Conservation (phyloP, 305 asterid genomes). For the Solanum aculeatissimum region DNA sequence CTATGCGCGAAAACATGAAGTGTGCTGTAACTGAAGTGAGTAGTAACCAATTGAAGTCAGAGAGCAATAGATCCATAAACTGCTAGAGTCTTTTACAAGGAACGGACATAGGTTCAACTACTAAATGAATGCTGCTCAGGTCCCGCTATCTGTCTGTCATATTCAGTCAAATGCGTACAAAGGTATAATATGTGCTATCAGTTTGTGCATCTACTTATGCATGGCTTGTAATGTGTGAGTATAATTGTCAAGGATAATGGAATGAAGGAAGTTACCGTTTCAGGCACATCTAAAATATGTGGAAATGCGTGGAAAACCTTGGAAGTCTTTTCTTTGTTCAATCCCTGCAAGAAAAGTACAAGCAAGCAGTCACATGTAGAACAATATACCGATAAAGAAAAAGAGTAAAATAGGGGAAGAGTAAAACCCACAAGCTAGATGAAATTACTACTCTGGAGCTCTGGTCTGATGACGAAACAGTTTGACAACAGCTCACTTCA, state of each 20-base stretch:
- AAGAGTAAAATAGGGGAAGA: neutral
- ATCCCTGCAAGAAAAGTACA: neutral
- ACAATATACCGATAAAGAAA: neutral
- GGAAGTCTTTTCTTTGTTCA: neutral
- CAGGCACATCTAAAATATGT: neutral
- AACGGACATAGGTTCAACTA: neutral
- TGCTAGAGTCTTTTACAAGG: neutral
- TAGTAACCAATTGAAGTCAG: neutral
- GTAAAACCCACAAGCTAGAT: constrained; percentile 1
- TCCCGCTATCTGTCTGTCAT: neutral
- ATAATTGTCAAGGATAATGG: neutral
- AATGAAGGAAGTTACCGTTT: neutral
- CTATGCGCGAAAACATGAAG: neutral
- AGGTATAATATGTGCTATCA: neutral
- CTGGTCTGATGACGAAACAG: neutral
- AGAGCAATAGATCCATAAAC: neutral
- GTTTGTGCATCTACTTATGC: neutral
- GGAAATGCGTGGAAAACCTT: neutral
- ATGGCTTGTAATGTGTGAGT: neutral
- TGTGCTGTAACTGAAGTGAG: neutral
- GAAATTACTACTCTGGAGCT: neutral
- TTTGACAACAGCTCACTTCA: neutral
- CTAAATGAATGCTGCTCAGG: neutral
- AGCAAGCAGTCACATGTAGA: neutral
- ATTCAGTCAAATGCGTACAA: neutral